Percentiles rank a stretch among this genome's conserved stretches.
phyloP scores from a whole-genome alignment of 2,329 filamentous ascomycete species.

The Colletotrichum graminicola region DNA sequence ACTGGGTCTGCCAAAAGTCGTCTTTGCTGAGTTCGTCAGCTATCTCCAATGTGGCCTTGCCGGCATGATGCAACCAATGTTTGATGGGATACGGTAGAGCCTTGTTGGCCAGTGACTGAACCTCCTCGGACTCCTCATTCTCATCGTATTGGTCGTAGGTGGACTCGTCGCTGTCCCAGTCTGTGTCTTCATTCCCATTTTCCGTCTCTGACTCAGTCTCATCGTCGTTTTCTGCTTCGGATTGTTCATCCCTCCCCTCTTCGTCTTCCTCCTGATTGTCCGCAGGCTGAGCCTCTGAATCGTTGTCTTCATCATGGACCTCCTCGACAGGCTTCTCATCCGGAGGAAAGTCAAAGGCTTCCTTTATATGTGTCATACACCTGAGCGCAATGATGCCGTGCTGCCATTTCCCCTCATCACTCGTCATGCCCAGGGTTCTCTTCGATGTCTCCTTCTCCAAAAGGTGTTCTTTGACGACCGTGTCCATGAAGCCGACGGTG shows the following conservation, averaged over 20 bases:
- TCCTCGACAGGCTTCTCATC: slow-evolving; percentile 21
- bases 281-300: not conserved
- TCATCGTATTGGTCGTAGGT: slow-evolving; percentile 42
- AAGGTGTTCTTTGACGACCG: slow-evolving; percentile 55
- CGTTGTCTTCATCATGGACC: not conserved
- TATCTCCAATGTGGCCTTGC: slow-evolving; percentile 57
- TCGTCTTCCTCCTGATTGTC: slow-evolving; percentile 25
- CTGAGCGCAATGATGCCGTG: slow-evolving; percentile 57
- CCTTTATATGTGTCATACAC: slow-evolving; percentile 54
- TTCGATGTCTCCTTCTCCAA: slow-evolving; percentile 49
- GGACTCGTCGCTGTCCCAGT: slow-evolving; percentile 31
- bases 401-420: slow-evolving; percentile 56
- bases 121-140: slow-evolving; percentile 47
- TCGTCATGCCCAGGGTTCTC: slow-evolving; percentile 52
- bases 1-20: slow-evolving; percentile 55
- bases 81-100: slow-evolving; percentile 55
- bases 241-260: slow-evolving; percentile 24
- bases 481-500: slow-evolving; percentile 48
- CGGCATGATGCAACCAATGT: slow-evolving; percentile 57
- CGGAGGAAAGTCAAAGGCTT: slow-evolving; percentile 49
- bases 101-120: slow-evolving; percentile 44
- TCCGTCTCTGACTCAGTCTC: slow-evolving; percentile 36
- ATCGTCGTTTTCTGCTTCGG: slow-evolving; percentile 13
- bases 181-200: slow-evolving; percentile 23
- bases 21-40: slow-evolving; percentile 56